Evolutionary conservation across 257 asterid genomes (phyloP).

Genomic region (Jacaranda mimosifolia): DNA sequence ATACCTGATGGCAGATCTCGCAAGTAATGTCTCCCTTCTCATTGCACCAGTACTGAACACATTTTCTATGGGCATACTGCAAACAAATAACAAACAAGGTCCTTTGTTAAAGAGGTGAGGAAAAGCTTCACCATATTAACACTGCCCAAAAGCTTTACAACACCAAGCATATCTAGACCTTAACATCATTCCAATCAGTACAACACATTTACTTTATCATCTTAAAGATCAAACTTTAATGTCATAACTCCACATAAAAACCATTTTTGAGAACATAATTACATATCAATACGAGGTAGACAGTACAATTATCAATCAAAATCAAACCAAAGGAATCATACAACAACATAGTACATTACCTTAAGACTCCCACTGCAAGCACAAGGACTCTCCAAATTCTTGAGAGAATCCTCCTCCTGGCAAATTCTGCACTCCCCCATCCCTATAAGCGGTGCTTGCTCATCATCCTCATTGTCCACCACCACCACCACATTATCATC

Average conservation of each 20-base stretch:
- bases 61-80: slow-evolving; percentile 70
- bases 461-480: slow-evolving; percentile 56
- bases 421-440: slow-evolving; percentile 93
- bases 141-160: neutral
- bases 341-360: slow-evolving; percentile 45
- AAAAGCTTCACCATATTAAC: neutral
- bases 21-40: slow-evolving; percentile 69
- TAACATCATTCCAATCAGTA: neutral
- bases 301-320: neutral
- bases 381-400: slow-evolving; percentile 92
- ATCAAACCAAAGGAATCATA: slow-evolving; percentile 17
- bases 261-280: slow-evolving; percentile 9
- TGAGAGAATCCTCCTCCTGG: slow-evolving; percentile 91
- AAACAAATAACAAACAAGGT: slow-evolving; percentile 15
- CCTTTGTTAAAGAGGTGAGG: neutral
- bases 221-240: neutral
- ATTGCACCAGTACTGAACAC: slow-evolving; percentile 71
- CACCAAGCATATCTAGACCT: slow-evolving; percentile 3
- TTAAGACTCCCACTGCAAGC: slow-evolving; percentile 97
- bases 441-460: slow-evolving; percentile 67
- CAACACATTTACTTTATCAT: neutral
- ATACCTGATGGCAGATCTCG: slow-evolving; percentile 72
- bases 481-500: slow-evolving; percentile 58
- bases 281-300: slow-evolving; percentile 4
- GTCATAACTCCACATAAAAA: slow-evolving; percentile 17